Evolutionary conservation across 2,329 filamentous ascomycete genomes (phyloP), one percentile per base, ranked within the genome.

Genomic region (Fusarium azukiicola): DNA sequence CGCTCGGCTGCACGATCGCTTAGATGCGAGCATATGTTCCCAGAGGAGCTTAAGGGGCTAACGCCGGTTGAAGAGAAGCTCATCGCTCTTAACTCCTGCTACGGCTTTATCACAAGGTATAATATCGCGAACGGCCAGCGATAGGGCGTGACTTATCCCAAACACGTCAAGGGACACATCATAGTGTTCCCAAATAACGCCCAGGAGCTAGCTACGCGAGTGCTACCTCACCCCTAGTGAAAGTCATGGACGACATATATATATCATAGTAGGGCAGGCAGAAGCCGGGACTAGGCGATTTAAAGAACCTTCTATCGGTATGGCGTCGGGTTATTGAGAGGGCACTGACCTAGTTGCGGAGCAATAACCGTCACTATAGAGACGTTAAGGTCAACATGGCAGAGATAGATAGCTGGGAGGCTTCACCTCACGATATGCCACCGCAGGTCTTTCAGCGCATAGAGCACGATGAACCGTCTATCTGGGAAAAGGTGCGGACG

Each of bases 241-340:
- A 69, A 11, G 64, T 69, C 3, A 21, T 73, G 9, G 64, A 73
- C 5, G 63, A 72, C 8, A 68, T 72, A 14, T n/a, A 73, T 16
- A n/a, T 73, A 21, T 73, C 64, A 1, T 73, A 46, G 54, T 44
- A 69, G 14, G 64, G 71, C 1, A 3, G 16, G 11, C n/a, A 54
- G 54, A 73, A 69, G 54, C 71, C 66, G 3, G 54, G 0, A 6
- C 54, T 36, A 4, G 47, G 56, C 6, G 66, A 73, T 36, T 46
- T 73, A 0, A 68, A 50, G 3, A 23, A 21, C 3, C 6, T 72
- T 1, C 12, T 69, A 6, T 68, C 64, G 16, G 52, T 69, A 49
- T 36, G 27, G 42, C 50, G 63, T 8, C 27, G 49, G 5, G n/a
- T 63, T 13, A 42, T 72, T 8, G 32, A 72, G 23, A 72, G 44